A percentile compares a stretch with the other conserved stretches of the same genome.
phyloP scores from a whole-genome alignment of 2,329 filamentous ascomycete species.

The Setomelanomma holmii region DNA sequence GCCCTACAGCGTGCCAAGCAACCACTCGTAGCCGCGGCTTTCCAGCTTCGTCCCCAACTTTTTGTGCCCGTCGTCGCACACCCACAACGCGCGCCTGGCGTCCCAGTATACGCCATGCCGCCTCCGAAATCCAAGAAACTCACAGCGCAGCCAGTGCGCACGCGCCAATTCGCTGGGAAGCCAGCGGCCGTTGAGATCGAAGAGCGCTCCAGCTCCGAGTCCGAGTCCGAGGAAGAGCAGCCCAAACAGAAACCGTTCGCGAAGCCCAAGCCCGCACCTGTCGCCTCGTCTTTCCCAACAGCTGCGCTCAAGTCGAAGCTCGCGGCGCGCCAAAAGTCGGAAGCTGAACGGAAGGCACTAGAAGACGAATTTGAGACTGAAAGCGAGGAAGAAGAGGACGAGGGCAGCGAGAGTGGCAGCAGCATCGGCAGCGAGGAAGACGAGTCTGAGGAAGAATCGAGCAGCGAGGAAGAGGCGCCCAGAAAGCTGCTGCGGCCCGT shows the following conservation, averaged over 20 bases:
- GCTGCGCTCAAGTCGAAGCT: slow-evolving; percentile 52
- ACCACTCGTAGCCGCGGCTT: background rate
- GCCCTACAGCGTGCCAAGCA: background rate
- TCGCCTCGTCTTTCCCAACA: slow-evolving; percentile 57
- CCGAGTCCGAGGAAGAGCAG: slow-evolving; percentile 59
- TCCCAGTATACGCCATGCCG: slow-evolving; percentile 54
- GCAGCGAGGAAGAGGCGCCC: slow-evolving; percentile 64
- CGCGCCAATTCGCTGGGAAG: slow-evolving; percentile 88
- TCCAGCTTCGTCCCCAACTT: background rate
- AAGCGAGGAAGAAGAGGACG: slow-evolving; percentile 40
- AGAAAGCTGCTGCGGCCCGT: slow-evolving; percentile 68
- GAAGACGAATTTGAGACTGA: slow-evolving; percentile 69
- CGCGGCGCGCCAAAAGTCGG: slow-evolving; percentile 46
- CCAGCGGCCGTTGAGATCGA: slow-evolving; percentile 57
- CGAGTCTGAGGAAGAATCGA: slow-evolving; percentile 60
- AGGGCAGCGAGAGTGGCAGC: slow-evolving; percentile 23
- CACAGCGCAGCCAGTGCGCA: slow-evolving; percentile 86
- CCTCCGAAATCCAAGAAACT: slow-evolving; percentile 72
- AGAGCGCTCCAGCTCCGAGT: slow-evolving; percentile 51
- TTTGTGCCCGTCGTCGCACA: background rate
- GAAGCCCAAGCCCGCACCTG: slow-evolving; percentile 48
- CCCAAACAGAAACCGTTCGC: slow-evolving; percentile 52
- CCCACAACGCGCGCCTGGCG: background rate
- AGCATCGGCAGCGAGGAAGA: slow-evolving; percentile 35
- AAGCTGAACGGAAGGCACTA: slow-evolving; percentile 43